Conservation (phyloP, 768 basidiomycete genomes). For the Boletales sp. region DNA sequence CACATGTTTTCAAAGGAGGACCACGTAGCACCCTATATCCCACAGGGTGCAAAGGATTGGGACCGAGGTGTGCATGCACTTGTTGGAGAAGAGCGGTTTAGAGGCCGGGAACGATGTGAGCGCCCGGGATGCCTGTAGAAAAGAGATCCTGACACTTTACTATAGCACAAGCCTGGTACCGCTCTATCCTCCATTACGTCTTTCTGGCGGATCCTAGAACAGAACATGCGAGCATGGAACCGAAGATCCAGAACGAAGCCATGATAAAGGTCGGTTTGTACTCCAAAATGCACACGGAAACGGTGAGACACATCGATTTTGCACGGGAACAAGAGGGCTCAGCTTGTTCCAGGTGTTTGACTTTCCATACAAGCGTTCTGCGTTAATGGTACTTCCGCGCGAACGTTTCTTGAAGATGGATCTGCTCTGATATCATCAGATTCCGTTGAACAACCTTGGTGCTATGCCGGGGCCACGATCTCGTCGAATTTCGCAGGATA, state of each 20-base stretch:
- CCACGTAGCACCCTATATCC: slow-evolving; percentile 24
- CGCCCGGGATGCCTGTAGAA: background rate
- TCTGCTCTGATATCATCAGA: slow-evolving; percentile 4
- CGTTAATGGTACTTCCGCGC: slow-evolving; percentile 8
- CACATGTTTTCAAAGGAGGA: slow-evolving; percentile 10
- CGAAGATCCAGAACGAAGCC: slow-evolving; percentile 30
- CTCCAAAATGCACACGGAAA: slow-evolving; percentile 19
- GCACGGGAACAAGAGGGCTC: background rate
- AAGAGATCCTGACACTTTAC: background rate
- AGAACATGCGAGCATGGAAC: slow-evolving; percentile 40
- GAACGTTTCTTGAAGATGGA: slow-evolving; percentile 25
- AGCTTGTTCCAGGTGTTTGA: slow-evolving; percentile 17
- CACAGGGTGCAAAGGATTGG: slow-evolving; percentile 26
- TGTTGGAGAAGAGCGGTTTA: slow-evolving; percentile 44
- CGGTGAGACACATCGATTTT: slow-evolving; percentile 6
- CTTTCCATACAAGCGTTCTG: slow-evolving; percentile 26
- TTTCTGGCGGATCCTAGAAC: slow-evolving; percentile 45
- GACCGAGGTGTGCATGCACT: slow-evolving; percentile 43
- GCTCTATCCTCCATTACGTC: slow-evolving; percentile 37
- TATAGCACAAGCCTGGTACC: slow-evolving; percentile 18
- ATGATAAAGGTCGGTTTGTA: slow-evolving; percentile 25
- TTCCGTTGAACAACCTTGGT: too few relatives aligned
- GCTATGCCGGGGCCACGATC: too few relatives aligned
- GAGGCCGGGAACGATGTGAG: slow-evolving; percentile 41
- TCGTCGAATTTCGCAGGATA: too few relatives aligned